These are phyloP conservation scores for Penicillium subrubescens DNA, from an alignment of 495 filamentous ascomycete species.

Conservation along the genomic window DNA sequence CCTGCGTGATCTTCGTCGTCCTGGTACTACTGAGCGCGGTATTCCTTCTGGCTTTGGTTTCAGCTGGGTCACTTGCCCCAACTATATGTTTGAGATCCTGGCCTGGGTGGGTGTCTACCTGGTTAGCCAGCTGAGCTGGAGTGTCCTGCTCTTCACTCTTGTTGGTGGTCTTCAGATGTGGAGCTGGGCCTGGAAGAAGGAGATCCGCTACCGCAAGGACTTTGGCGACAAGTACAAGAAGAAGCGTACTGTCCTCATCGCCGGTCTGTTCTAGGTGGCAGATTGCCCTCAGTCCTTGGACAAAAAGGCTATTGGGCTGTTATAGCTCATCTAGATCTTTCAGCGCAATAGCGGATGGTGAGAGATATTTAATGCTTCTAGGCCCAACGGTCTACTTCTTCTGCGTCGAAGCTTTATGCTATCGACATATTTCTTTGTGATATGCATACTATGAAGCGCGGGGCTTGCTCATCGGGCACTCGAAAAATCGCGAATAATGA, in stretches of 20 bases:
- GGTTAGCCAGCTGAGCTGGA: conserved; percentile 73
- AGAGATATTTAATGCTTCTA: not conserved
- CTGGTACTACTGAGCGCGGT: conserved; percentile 80
- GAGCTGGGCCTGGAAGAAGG: conserved; percentile 89
- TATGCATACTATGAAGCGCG: not conserved
- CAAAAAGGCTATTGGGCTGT: not conserved
- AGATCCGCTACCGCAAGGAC: conserved; percentile 82
- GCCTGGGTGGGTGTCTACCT: conserved; percentile 80
- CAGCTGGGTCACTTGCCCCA: conserved; percentile 85
- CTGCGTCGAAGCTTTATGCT: not conserved
- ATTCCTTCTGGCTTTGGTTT: conserved; percentile 91
- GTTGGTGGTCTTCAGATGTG: conserved; percentile 76
- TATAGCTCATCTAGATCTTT: not conserved
- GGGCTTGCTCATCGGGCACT: not conserved
- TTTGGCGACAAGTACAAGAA: conserved; percentile 88
- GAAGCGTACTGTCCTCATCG: conserved; percentile 80
- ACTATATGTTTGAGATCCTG: conserved; percentile 91
- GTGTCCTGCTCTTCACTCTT: conserved; percentile 69
- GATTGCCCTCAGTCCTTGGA: not conserved
- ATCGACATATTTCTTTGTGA: not conserved
- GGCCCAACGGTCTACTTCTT: not conserved
- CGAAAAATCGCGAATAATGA: conserved; percentile 8
- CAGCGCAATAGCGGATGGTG: not conserved
- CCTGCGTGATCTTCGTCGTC: conserved; percentile 71
- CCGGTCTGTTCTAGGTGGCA: conserved; percentile 59